These are phyloP conservation scores for Pezicula carpinea DNA, from an alignment of 2,329 filamentous ascomycete genomes.

Conservation along the genomic window DNA sequence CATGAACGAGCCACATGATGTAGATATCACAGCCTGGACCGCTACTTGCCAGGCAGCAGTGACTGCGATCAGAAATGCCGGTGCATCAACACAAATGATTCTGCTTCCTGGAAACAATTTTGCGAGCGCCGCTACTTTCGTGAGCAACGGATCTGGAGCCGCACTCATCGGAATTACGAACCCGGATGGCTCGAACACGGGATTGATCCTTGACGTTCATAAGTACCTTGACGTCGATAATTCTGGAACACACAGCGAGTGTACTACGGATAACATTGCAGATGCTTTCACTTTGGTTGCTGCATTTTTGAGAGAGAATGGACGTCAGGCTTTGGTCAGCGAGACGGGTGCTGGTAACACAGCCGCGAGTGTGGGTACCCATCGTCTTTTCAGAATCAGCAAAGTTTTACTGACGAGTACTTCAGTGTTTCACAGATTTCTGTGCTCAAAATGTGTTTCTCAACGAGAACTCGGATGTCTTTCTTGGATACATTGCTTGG, in stretches of 20 bases:
- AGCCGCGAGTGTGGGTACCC: slow-evolving; percentile 21
- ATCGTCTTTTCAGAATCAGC: too few relatives aligned
- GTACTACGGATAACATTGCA: slow-evolving; percentile 47
- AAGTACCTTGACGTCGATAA: slow-evolving; percentile 58
- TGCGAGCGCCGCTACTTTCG: slow-evolving; percentile 44
- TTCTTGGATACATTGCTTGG: slow-evolving; percentile 21
- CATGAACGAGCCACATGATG: slow-evolving; percentile 54
- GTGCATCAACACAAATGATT: slow-evolving; percentile 58
- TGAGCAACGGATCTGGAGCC: slow-evolving; percentile 44
- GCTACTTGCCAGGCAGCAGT: slow-evolving; percentile 56
- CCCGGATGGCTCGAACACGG: slow-evolving; percentile 48
- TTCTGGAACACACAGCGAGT: slow-evolving; percentile 46
- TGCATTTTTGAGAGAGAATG: slow-evolving; percentile 40
- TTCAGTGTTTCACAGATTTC: neutral
- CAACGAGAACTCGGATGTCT: slow-evolving; percentile 3
- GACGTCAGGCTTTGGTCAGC: slow-evolving; percentile 42
- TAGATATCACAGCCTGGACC: slow-evolving; percentile 48
- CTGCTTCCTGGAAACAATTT: slow-evolving; percentile 60
- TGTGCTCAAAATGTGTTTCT: neutral
- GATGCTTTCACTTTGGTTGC: slow-evolving; percentile 42
- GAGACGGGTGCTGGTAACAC: slow-evolving; percentile 41
- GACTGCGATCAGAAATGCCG: slow-evolving; percentile 57
- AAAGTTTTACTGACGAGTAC: neutral
- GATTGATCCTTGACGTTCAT: slow-evolving; percentile 53
- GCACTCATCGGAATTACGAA: slow-evolving; percentile 50